These are phyloP conservation scores for Ilyonectria robusta DNA, from an alignment of 2,329 filamentous ascomycete species.

Conservation along the genomic window DNA sequence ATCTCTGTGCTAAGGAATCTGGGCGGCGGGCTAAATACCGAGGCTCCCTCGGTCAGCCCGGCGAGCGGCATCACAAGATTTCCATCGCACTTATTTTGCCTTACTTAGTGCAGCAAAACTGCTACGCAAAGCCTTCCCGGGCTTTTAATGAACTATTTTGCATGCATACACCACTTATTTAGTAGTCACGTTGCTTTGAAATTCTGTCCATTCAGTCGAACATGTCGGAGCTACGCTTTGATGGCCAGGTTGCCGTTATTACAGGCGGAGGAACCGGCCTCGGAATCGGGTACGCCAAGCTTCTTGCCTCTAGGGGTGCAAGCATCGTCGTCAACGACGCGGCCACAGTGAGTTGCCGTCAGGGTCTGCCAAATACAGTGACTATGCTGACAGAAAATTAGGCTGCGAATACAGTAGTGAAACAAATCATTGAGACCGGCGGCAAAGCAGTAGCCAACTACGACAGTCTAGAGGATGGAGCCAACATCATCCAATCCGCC, in stretches of 20 bases:
- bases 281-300: constrained; percentile 85
- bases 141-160: too few species aligned
- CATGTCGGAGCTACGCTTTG: constrained; percentile 75
- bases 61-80: too few species aligned
- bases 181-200: background rate
- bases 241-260: constrained; percentile 86
- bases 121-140: too few species aligned
- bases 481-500: constrained; percentile 92
- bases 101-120: too few species aligned
- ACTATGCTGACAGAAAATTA: constrained; percentile 58
- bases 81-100: too few species aligned
- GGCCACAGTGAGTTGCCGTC: constrained; percentile 52
- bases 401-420: constrained; percentile 86
- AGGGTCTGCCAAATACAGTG: constrained; percentile 87
- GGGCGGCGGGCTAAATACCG: too few species aligned
- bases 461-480: constrained; percentile 92
- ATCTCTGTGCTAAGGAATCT: too few species aligned
- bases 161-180: too few species aligned
- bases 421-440: constrained; percentile 87
- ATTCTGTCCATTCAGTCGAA: background rate
- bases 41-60: too few species aligned
- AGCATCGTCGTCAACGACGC: constrained; percentile 95
- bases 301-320: constrained; percentile 92
- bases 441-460: constrained; percentile 98
- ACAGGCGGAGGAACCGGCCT: constrained; percentile 85